Evolutionary conservation across 208 protist species (phyloP), one percentile per base, ranked within the genome.

Genomic region (Leishmania tarentolae): DNA sequence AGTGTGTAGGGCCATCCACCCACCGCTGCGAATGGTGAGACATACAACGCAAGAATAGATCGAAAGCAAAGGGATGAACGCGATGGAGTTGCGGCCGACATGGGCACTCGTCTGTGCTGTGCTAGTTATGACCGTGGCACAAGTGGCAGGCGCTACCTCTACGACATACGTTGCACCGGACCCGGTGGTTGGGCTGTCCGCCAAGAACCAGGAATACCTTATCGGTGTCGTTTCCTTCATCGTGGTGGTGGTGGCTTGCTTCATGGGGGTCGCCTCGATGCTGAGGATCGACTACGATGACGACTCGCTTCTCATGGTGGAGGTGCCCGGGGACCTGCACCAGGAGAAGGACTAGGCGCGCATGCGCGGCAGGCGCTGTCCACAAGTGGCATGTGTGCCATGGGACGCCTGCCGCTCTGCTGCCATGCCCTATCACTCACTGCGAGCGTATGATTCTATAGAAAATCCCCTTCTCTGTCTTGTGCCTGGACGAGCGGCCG

Each of bases 251-350:
- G 40, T 95, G 40, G 91, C 92, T 0, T 79, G 82, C 17, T 75
- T 91, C 17, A 88, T 97, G 79, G 94, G 87, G 2, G 90, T 96
- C 3, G 79, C 80, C 47, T 87, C 94, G 7, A 83, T 97, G 78
- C 86, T 91, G 83, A 84, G 88, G 31, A 93, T 97, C 46, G 83
- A 96, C 85, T 97, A 96, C 88, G 90, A 92, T 74, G 88, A 95
- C 73, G 94, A 97, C 83, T 88, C 92, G 4, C 87, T 97, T 56
- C 90, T 97, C 31, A 96, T 97, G 94, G 94, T 97, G 13, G 94
- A 97, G 84, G 91, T 97, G 28, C 86, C 91, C 1, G 91, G 92
- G 47, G 83, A 93, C n/a, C 77, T 69, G 7, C 65, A 83, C 28
- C 86, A 92, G 69, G 84, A 87, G 37, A 87, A 95, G 79, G 84